Base-by-base conservation (phyloP, 129 eudicot genomes). In the Helianthus tuberosus region DNA sequence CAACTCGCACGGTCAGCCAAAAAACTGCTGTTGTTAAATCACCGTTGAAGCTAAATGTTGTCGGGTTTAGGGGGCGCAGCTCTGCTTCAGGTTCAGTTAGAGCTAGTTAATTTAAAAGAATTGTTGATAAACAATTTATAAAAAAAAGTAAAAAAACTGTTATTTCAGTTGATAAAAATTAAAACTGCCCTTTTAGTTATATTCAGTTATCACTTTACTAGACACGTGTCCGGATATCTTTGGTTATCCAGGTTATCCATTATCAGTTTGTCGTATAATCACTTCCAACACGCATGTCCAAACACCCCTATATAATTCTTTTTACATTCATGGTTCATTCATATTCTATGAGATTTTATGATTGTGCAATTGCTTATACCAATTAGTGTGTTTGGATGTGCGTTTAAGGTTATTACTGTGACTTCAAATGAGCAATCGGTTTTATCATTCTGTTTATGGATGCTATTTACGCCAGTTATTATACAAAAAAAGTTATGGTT, bases 381-480 rank as follows among this genome's bases (percentile, higher is more conserved):
- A 38, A 38, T 6, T 38, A 0, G 6, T 38, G 8, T 38, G 43
- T 38, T 38, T 38, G 43, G 1, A 38, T 38, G 43, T 38, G 43
- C 4, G 43, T 38, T 38, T 38, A 94, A 91, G 81, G 97, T 94
- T 41, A 70, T 94, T 82, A 97, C 98, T 78, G 97, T 97, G 32
- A 90, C 91, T 46, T 63, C 85, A 76, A 94, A 94, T 27, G 43
- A 83, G 96, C 97, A 16, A 91, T 91, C 60, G 98, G 98, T 50
- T 94, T 94, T 14, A 88, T 94, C 60, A 94, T 94, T 75, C 98
- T 97, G 17, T 74, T 94, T 13, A 94, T 94, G 98, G 98, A 90
- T 71, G 97, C 98, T 11, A 77, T 90, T 10, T 94, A 94, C 61
- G 98, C 98, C 29, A 94, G 98, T 47, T 90, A 90, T 81, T 94